Evolutionary conservation across 2,329 filamentous ascomycete genomes (phyloP).

Genomic region (Colletotrichum incanum): DNA sequence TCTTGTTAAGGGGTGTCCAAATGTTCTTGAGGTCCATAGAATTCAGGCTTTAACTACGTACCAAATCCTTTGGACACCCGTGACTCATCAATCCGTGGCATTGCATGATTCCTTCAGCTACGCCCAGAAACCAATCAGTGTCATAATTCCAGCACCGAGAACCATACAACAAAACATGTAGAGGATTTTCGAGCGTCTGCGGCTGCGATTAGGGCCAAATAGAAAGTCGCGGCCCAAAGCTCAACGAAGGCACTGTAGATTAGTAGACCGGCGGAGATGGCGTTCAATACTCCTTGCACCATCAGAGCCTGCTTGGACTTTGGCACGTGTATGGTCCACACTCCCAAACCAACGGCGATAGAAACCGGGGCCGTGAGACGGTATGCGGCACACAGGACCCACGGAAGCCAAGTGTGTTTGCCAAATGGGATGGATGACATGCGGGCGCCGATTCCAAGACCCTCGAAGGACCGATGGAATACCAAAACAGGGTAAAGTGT

Average conservation of each 20-base stretch:
- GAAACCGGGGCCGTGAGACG: slow-evolving; percentile 78
- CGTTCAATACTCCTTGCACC: slow-evolving; percentile 83
- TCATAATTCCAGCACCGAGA: background rate
- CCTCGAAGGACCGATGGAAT: slow-evolving; percentile 76
- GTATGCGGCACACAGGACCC: slow-evolving; percentile 71
- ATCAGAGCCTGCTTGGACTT: slow-evolving; percentile 77
- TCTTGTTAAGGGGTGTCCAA: too few relatives aligned
- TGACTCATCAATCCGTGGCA: too few relatives aligned
- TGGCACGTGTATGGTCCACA: slow-evolving; percentile 79
- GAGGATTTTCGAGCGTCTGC: background rate
- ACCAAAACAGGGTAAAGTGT: slow-evolving; percentile 84
- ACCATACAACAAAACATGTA: background rate
- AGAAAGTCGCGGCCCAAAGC: slow-evolving; percentile 81
- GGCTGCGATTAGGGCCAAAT: slow-evolving; percentile 58
- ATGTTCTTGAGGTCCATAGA: too few relatives aligned
- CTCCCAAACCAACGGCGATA: slow-evolving; percentile 78
- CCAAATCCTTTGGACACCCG: too few relatives aligned
- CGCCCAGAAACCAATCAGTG: background rate
- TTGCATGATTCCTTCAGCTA: background rate
- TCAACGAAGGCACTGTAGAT: slow-evolving; percentile 81
- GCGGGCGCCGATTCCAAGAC: slow-evolving; percentile 75
- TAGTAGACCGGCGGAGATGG: slow-evolving; percentile 78
- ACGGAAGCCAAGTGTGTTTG: slow-evolving; percentile 62
- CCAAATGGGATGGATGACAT: slow-evolving; percentile 70
- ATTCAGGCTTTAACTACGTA: too few relatives aligned